Conservation (phyloP, 768 basidiomycete species). For the Psilocybe cubensis region DNA sequence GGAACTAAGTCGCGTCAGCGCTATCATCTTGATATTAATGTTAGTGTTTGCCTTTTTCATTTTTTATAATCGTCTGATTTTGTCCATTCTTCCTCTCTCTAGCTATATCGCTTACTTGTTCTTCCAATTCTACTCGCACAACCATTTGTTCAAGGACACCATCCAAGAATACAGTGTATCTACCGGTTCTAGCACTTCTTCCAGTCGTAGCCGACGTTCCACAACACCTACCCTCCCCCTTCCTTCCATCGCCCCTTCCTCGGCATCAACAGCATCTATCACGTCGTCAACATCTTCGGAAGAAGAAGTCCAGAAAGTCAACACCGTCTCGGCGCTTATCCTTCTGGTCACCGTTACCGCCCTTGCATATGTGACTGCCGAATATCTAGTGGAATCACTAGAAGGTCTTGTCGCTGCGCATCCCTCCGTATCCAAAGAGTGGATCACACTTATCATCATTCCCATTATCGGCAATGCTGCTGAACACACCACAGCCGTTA, state of each 20-base stretch:
- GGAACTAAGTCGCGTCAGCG: slow-evolving; percentile 50
- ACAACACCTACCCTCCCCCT: background rate
- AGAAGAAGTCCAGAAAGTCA: slow-evolving; percentile 36
- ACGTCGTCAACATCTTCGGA: slow-evolving; percentile 16
- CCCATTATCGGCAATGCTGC: slow-evolving; percentile 46
- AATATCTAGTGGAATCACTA: slow-evolving; percentile 43
- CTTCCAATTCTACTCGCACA: slow-evolving; percentile 60
- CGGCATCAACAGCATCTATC: slow-evolving; percentile 18
- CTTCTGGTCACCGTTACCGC: slow-evolving; percentile 36
- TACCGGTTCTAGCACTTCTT: slow-evolving; percentile 18
- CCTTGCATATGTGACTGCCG: slow-evolving; percentile 45
- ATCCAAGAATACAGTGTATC: slow-evolving; percentile 26
- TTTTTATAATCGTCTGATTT: background rate
- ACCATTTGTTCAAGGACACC: slow-evolving; percentile 44
- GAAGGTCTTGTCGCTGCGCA: slow-evolving; percentile 41
- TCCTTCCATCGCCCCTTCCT: slow-evolving; percentile 22
- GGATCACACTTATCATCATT: slow-evolving; percentile 48
- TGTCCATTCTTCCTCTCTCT: background rate
- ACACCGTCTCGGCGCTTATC: slow-evolving; percentile 34
- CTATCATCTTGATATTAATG: slow-evolving; percentile 49
- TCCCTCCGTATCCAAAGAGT: slow-evolving; percentile 44
- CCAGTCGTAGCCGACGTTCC: slow-evolving; percentile 7
- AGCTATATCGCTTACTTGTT: slow-evolving; percentile 38
- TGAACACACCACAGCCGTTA: slow-evolving; percentile 44
- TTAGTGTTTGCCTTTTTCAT: slow-evolving; percentile 21